Conservation (phyloP, 345 rosid genomes). For the Syzygium grande region DNA sequence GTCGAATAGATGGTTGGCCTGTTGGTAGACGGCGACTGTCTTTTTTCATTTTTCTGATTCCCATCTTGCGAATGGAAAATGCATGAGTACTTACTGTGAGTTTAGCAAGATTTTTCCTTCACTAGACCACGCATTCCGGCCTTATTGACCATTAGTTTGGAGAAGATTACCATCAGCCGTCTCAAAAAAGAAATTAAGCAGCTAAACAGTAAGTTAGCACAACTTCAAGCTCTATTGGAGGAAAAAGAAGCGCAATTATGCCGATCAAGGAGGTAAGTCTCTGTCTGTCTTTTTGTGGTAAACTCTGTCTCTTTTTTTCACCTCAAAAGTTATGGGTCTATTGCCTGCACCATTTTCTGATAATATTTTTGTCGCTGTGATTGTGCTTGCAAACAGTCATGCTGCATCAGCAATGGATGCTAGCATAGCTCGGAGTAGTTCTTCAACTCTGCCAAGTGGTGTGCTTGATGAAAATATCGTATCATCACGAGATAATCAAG, state of each 20-base stretch:
- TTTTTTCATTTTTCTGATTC: neutral
- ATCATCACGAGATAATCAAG: conserved; percentile 16
- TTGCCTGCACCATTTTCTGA: neutral
- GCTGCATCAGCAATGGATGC: conserved; percentile 20
- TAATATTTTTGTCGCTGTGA: neutral
- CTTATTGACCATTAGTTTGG: conserved; percentile 55
- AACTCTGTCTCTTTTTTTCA: neutral
- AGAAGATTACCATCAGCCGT: conserved; percentile 34
- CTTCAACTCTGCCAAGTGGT: conserved; percentile 18
- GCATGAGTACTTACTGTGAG: neutral
- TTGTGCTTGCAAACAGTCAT: conserved; percentile 12
- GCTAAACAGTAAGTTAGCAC: conserved; percentile 45
- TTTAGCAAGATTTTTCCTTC: conserved; percentile 29
- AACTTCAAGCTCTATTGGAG: conserved; percentile 60
- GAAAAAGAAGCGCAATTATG: conserved; percentile 48
- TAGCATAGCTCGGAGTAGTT: conserved; percentile 13
- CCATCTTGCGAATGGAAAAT: neutral
- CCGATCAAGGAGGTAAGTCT: conserved; percentile 36
- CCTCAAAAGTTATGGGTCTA: neutral
- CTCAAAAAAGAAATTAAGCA: conserved; percentile 53
- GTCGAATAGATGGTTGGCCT: neutral
- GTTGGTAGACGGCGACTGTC: neutral
- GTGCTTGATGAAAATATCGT: conserved; percentile 25
- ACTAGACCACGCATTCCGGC: conserved; percentile 55
- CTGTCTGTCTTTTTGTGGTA: neutral